phyloP scores from a whole-genome alignment of 2,329 filamentous ascomycete genomes.

The Leptographium procerum region DNA sequence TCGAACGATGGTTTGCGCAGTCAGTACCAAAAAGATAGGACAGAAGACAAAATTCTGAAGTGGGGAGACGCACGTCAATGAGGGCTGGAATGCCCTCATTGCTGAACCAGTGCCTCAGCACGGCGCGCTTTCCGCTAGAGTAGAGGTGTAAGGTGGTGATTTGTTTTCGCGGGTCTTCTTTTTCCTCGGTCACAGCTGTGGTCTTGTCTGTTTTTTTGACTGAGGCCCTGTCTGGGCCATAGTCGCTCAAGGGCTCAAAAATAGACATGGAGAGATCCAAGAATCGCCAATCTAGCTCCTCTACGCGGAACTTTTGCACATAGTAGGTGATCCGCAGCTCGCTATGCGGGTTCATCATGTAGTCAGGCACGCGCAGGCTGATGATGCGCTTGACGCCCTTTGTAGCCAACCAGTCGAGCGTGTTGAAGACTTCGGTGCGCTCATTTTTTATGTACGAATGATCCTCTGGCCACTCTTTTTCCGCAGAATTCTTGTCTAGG shows the following conservation, averaged over 20 bases:
- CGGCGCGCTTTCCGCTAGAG: slow-evolving; percentile 2
- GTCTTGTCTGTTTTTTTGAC: background rate
- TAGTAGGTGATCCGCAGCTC: slow-evolving; percentile 4
- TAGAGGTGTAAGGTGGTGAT: slow-evolving; percentile 6
- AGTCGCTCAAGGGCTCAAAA: no score
- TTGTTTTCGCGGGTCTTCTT: background rate
- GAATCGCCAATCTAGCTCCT: slow-evolving; percentile 8
- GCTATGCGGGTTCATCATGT: slow-evolving; percentile 8
- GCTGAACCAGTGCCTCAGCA: slow-evolving; percentile 7
- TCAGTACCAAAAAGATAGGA: no score
- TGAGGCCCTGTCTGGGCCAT: no score
- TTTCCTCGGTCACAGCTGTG: no score
- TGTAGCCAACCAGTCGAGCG: slow-evolving; percentile 6
- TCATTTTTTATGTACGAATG: background rate
- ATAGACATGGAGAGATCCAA: slow-evolving; percentile 6
- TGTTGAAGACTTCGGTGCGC: slow-evolving; percentile 5
- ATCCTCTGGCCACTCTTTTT: background rate
- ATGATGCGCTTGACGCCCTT: slow-evolving; percentile 8
- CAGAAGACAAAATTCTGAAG: no score
- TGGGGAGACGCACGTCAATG: no score
- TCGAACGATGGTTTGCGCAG: no score
- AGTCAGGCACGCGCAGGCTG: slow-evolving; percentile 7
- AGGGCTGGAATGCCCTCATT: background rate
- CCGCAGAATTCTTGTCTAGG: background rate
- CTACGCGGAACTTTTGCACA: slow-evolving; percentile 6